phyloP scores from a whole-genome alignment of 2,329 filamentous ascomycete species.

The Fusarium lyarnte region DNA sequence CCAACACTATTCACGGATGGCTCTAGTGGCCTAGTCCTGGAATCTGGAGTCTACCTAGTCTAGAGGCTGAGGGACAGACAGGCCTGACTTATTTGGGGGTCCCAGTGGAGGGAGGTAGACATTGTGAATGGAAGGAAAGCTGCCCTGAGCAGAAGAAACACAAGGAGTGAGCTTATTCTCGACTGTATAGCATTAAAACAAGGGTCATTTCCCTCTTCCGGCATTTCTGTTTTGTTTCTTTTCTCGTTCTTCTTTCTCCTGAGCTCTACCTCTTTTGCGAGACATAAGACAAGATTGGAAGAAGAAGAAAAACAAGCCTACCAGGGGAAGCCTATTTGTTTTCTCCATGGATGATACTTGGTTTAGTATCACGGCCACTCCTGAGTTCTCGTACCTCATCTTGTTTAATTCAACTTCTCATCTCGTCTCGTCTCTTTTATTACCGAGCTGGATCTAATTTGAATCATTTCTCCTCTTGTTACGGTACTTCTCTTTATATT shows the following conservation, averaged over 20 bases:
- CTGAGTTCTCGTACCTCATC: constrained; percentile 13
- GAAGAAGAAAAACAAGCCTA: neutral
- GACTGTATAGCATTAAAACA: neutral
- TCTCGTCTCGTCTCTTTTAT: constrained; percentile 17
- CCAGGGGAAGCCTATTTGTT: constrained; percentile 11
- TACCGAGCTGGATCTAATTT: constrained; percentile 7
- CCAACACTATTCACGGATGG: constrained; percentile 23
- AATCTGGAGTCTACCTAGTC: neutral
- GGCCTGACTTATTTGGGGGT: neutral
- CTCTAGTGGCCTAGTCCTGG: neutral
- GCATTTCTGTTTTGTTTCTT: neutral
- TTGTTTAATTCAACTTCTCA: constrained; percentile 27
- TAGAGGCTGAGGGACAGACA: neutral
- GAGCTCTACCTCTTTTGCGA: constrained; percentile 1
- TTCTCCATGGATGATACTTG: constrained; percentile 13
- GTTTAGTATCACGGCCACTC: constrained; percentile 31
- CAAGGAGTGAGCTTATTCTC: constrained; percentile 9
- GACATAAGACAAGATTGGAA: constrained; percentile 29
- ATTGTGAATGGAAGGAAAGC: neutral
- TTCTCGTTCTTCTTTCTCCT: neutral
- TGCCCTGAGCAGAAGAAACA: constrained; percentile 3
- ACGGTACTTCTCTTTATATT: neutral
- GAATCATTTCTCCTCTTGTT: neutral
- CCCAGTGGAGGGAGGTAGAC: neutral
- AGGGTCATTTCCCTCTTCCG: neutral